phyloP scores from a whole-genome alignment of 345 rosid genomes.

The Excoecaria cochinchinensis region DNA sequence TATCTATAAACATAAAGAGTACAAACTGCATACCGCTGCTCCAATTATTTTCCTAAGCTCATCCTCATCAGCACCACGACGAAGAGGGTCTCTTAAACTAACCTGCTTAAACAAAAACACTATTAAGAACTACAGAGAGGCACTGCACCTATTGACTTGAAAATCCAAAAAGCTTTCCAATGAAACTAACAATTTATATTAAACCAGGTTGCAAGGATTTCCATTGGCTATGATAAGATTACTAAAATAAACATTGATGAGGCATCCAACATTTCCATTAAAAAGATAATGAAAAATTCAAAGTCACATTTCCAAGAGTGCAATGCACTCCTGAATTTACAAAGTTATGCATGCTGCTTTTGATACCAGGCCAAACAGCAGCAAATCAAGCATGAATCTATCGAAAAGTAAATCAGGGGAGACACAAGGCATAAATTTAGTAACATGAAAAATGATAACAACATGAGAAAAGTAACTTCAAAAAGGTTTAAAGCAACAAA shows the following conservation, averaged over 20 bases:
- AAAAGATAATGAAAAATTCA: neutral
- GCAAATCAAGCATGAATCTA: neutral
- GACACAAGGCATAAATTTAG: no score
- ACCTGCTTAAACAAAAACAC: slow-evolving; percentile 49
- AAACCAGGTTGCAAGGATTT: neutral
- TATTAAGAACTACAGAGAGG: neutral
- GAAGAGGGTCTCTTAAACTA: slow-evolving; percentile 91
- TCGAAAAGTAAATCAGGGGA: neutral
- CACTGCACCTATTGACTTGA: neutral
- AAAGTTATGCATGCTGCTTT: neutral
- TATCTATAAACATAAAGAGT: neutral
- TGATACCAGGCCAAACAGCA: neutral
- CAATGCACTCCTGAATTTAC: neutral
- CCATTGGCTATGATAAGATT: neutral
- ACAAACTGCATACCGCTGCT: slow-evolving; percentile 63
- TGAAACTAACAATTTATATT: neutral
- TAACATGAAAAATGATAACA: neutral
- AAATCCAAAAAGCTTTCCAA: neutral
- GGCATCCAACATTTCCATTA: neutral
- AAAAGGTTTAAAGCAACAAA: neutral
- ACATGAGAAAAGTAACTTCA: no score
- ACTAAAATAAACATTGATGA: neutral
- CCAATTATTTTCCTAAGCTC: slow-evolving; percentile 78
- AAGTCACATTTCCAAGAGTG: neutral
- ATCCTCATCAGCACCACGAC: slow-evolving; percentile 63